Percentiles rank a stretch among this genome's conserved stretches.
Conservation (phyloP, 257 asterid species). For the Osmanthus fragrans region DNA sequence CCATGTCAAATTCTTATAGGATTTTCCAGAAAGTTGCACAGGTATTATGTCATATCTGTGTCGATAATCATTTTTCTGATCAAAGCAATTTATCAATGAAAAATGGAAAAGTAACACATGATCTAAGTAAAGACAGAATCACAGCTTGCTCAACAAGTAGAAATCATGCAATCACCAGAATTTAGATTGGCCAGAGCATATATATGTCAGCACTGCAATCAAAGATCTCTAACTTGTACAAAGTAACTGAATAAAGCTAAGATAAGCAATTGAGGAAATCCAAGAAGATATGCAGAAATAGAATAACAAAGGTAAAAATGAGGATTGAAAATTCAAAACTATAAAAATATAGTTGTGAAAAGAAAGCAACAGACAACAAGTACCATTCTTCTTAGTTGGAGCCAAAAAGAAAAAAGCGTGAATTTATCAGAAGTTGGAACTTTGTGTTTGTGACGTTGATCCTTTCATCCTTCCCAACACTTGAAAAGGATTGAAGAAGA, state of each 20-base stretch:
- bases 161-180: neutral
- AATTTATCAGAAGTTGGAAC: slow-evolving; percentile 11
- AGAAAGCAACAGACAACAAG: neutral
- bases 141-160: neutral
- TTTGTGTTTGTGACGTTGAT: neutral
- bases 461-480: neutral
- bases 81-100: neutral
- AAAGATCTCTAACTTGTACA: neutral
- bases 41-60: neutral
- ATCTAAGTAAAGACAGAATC: neutral
- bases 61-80: neutral
- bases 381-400: neutral
- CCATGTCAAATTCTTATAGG: neutral
- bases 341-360: neutral
- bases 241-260: neutral
- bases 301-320: neutral
- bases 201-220: neutral
- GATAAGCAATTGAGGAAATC: neutral
- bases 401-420: neutral
- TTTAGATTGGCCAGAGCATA: neutral
- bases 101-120: neutral
- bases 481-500: neutral
- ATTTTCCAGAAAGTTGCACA: neutral
- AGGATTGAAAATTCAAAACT: neutral
- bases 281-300: neutral